Base-by-base conservation (phyloP, 2,329 filamentous ascomycete species). In the Colletotrichum camelliae region DNA sequence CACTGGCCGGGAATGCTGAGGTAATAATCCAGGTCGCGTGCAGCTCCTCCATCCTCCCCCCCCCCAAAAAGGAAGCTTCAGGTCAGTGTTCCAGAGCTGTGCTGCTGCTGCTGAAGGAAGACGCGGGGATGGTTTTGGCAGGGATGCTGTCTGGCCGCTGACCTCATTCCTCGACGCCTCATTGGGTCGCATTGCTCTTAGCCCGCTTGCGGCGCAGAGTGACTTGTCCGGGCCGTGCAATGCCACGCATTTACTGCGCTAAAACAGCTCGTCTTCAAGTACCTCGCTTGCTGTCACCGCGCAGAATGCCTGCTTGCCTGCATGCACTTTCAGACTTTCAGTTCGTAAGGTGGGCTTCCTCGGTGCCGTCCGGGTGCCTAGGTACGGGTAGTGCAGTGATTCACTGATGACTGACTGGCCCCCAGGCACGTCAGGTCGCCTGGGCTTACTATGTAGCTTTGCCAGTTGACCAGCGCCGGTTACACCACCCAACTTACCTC, bases 141-240 rank as follows among this genome's bases (percentile, higher is more conserved):
- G n/a, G 43, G 43, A 52, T 52, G n/a, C 43, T 52, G 43, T 52
- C 43, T 52, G 43, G 68, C 43, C 73, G 60, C 70, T 76, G 74
- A 76, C 74, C 64, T 69, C 74, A 74, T 73, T 73, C 37, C 43
- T 6, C 37, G 29, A 15, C 64, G 48, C 24, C 15, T 65, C 18
- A 76, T 76, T 76, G 74, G 74, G 48, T 74, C 70, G 74, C 64
- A 69, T 48, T 65, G 21, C 27, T 21, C 24, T 37, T 29, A 66
- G 37, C 70, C 74, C 48, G 74, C 74, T 74, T 74, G 74, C 70
- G 37, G 70, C 66, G 57, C 55, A 39, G 74, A 74, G 74, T 64
- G 66, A 76, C 74, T 60, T 76, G 27, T n/a, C 10, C 15, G n/a
- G 31, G 18, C 57, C 31, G 10, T 24, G 18, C 15, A 48, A 13